Evolutionary conservation across 345 rosid species (phyloP).

Genomic region (Raphanus raphanistrum): DNA sequence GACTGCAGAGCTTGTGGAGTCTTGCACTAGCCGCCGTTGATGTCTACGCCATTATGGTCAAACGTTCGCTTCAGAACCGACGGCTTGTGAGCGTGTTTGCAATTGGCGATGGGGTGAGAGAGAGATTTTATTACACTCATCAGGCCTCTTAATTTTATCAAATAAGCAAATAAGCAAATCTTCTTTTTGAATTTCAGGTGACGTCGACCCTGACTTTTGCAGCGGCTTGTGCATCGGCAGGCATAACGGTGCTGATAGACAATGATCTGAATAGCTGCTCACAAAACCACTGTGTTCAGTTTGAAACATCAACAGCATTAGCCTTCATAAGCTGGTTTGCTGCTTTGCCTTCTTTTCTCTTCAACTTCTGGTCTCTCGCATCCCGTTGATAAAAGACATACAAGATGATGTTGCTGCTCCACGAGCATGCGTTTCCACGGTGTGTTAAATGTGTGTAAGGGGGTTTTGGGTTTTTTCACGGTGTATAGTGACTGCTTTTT

Average conservation of each 20-base stretch:
- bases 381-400: conserved; percentile 40
- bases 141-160: conserved; percentile 1
- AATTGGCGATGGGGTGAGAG: conserved; percentile 82
- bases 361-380: conserved; percentile 82
- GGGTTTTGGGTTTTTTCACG: background rate
- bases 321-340: conserved; percentile 80
- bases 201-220: conserved; percentile 77
- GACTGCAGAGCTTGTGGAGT: conserved; percentile 85
- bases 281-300: conserved; percentile 60
- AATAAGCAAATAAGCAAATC: background rate
- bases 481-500: conserved; percentile 33
- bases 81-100: conserved; percentile 54
- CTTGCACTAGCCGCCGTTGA: conserved; percentile 62
- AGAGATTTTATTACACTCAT: background rate
- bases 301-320: conserved; percentile 72
- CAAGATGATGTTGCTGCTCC: conserved; percentile 2
- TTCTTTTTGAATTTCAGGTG: conserved; percentile 43
- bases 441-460: background rate
- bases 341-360: conserved; percentile 60
- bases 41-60: conserved; percentile 65
- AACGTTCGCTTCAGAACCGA: conserved; percentile 61
- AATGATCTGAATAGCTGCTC: conserved; percentile 58
- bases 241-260: conserved; percentile 67
- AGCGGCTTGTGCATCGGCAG: conserved; percentile 87
- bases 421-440: background rate